These are phyloP conservation scores for Macrophomina pseudophaseolina DNA, from an alignment of 2,329 filamentous ascomycete genomes.

Conservation along the genomic window DNA sequence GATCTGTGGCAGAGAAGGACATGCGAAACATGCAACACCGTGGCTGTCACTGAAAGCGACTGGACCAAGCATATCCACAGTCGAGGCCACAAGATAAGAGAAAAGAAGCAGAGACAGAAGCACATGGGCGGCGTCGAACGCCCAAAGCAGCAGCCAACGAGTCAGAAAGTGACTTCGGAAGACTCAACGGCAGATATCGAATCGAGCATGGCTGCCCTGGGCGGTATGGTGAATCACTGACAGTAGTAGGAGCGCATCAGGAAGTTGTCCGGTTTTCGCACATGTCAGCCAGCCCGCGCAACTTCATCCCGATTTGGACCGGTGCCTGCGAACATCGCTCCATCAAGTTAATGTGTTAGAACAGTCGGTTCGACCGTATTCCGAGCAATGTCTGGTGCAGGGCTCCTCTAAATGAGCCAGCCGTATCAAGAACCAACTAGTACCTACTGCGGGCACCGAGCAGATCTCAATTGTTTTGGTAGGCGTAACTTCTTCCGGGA, in stretches of 20 bases:
- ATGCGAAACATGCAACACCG: conserved; percentile 73
- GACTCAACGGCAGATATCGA: not conserved
- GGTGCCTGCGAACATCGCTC: not conserved
- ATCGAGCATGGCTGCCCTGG: not conserved
- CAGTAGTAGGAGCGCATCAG: not conserved
- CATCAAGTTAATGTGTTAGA: not conserved
- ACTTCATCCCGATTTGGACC: no score
- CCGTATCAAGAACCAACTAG: no score
- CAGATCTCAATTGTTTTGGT: no score
- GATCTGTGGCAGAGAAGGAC: conserved; percentile 58
- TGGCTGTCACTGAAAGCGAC: conserved; percentile 60
- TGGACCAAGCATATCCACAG: conserved; percentile 64
- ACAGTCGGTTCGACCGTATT: not conserved
- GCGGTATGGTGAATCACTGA: not conserved
- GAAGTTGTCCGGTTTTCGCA: no score
- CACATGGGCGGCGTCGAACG: not conserved
- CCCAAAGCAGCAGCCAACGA: not conserved
- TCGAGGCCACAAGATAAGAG: conserved; percentile 54
- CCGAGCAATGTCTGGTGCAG: not conserved
- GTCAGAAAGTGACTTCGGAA: not conserved
- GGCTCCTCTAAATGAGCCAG: not conserved
- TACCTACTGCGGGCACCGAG: no score
- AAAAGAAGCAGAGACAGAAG: conserved; percentile 37
- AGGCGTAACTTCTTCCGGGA: no score
- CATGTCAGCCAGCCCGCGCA: not conserved